Base-by-base conservation (phyloP, 352 stramenopile genomes). In the Pythium aristosporum region DNA sequence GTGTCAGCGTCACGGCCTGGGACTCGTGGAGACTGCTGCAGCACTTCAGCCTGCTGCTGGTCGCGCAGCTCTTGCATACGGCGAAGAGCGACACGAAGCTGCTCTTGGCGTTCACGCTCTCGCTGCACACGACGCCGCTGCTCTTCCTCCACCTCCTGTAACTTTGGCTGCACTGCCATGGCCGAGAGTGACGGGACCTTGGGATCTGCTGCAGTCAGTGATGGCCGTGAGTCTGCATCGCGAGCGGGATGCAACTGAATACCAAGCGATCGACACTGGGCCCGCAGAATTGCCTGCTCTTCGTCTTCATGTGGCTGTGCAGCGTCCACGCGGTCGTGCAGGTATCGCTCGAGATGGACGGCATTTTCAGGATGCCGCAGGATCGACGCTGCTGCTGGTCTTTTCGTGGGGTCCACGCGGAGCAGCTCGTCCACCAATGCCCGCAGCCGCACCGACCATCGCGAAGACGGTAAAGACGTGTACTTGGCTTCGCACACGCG, bases 401-500 rank as follows among this genome's bases (percentile, higher is more conserved):
- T 71, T 4, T 55, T 61, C 1, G 65, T 53, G 0, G 78, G 65
- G 23, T 76, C 62, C 18, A 75, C 42, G n/a, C 42, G 67, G 9
- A 91, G 67, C 70, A 91, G 74, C 9, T 76, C 54, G 15, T 46
- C 25, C 1, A 85, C 50, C 1, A 83, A 30, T 2, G 56, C 49
- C 20, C 77, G 67, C 8, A 89, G 63, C 23, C 61, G 54, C 12
- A 55, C 57, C 0, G 81, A 81, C 55, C 64, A 84, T 3, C 56
- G 56, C 23, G 39, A 34, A 21, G 60, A 68, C 1, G 76, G 51
- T 21, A 92, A 51, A 6, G 80, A 73, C 0, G 54, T 1, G 62
- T 82, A 81, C n/a, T 69, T 61, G 16, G 60, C 71, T 9, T 71
- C 51, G 25, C 79, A 90, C 23, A 92, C 87, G 43, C 80, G 84